Evolutionary conservation across 2,329 filamentous ascomycete species (phyloP).

Genomic region (Calonectria pauciramosa): DNA sequence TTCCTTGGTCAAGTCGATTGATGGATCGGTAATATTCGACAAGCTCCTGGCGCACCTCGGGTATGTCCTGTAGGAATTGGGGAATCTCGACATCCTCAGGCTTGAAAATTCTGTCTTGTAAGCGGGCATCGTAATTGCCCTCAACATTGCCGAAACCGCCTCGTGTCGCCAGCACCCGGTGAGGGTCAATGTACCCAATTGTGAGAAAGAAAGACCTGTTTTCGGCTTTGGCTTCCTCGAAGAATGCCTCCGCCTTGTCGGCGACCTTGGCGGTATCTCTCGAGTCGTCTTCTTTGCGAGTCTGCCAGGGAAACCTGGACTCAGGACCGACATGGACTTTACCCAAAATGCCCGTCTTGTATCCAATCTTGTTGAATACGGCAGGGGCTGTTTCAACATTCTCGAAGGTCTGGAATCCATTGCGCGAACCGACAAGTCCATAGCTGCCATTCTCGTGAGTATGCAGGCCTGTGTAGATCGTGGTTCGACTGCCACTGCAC

Average conservation of each 20-base stretch:
- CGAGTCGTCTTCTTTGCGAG: constrained; percentile 55
- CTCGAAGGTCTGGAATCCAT: constrained; percentile 60
- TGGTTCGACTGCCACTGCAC: constrained; percentile 61
- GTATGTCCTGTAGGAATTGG: constrained; percentile 56
- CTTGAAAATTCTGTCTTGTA: constrained; percentile 43
- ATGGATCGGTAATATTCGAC: constrained; percentile 59
- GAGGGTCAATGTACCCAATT: constrained; percentile 61
- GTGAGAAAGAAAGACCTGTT: constrained; percentile 59
- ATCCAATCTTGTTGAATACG: constrained; percentile 55
- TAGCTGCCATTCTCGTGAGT: constrained; percentile 62
- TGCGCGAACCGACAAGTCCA: constrained; percentile 53
- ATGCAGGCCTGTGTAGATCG: constrained; percentile 64
- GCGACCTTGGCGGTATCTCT: constrained; percentile 59
- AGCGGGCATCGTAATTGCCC: constrained; percentile 41
- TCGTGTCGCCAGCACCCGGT: constrained; percentile 55
- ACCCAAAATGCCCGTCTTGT: constrained; percentile 61
- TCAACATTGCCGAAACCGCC: constrained; percentile 60
- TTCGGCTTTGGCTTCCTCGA: constrained; percentile 49
- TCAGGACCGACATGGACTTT: constrained; percentile 63
- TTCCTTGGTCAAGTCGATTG: constrained; percentile 56
- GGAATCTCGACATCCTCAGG: constrained; percentile 55
- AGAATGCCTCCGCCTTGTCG: constrained; percentile 54
- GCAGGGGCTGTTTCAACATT: constrained; percentile 57
- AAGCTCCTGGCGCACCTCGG: constrained; percentile 57
- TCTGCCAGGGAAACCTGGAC: constrained; percentile 52